Base-by-base conservation (phyloP, 768 basidiomycete genomes). In the Mycena leptocephala region DNA sequence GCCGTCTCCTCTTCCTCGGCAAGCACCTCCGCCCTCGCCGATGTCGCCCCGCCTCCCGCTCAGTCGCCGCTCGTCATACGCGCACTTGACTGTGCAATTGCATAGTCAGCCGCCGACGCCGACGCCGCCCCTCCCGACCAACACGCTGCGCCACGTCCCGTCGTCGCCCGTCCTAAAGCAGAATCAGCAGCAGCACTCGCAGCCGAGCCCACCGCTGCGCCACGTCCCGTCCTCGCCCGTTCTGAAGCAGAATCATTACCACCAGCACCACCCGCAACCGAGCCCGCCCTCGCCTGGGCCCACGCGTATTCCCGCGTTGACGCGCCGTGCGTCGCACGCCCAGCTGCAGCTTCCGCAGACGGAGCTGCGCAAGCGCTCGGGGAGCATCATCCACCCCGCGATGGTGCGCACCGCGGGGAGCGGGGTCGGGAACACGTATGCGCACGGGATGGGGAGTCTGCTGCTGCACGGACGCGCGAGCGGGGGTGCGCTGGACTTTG, bases 351-450 rank as follows among this genome's bases (percentile, higher is more conserved):
- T 81, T 24, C 80, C 84, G 30, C 79, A 81, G 58, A 72, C 80
- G 9, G 72, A 76, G 53, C 79, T 80, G 53, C 80, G 85, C 35
- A 84, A 83, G 62, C 82, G 84, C 30, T 83, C 85, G 2, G 84
- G 84, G 59, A 87, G 83, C 30, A 79, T 83, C 46, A 72, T 84
- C n/a, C 81, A 80, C 11, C 76, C 76, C 9, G 72, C 80, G 22
- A 75, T 73, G 37, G 51, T 62, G 58, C 76, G 79, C 28, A 65
- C 77, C 24, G 78, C 77, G 20, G 74, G 78, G 28, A 76, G 82
- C 22, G 74, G 68, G 20, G 78, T 77, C 26, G 73, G 77, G 3
- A 69, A 80, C n/a, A 79, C 41, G 26, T 48, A 35, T 35, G 67
- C 64, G 58, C 46, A 37, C 32, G 68, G 65, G 32, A 32, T 80